Base-by-base conservation (phyloP, 352 stramenopile species). In the Globisporangium camurandrum region DNA sequence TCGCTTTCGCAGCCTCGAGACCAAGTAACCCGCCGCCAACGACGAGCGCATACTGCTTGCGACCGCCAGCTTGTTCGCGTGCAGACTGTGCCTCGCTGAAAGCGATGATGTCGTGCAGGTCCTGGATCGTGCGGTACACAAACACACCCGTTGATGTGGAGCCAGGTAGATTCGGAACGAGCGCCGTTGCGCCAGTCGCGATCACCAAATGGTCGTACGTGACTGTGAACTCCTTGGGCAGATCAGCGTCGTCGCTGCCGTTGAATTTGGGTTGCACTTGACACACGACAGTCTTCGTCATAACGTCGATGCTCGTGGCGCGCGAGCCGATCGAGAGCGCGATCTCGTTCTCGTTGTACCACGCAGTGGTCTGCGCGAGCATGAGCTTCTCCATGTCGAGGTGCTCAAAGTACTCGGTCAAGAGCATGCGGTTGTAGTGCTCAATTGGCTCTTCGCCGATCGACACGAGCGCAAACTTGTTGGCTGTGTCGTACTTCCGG, bases 381-480 rank as follows among this genome's bases (percentile, higher is more conserved):
- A 73, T 84, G 27, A 97, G 68, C 41, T 75, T 75, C 9, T 90
- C 85, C 27, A 90, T 72, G 68, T 93, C 78, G 24, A 84, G 64
- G 31, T 95, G 95, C 63, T 95, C 87, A 69, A 97, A 97, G 72
- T 95, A 97, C 39, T 86, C 86, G 49, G 83, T 95, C 3, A 97
- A 71, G 51, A 88, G 77, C 66, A 97, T 93, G 38, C 90, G 85
- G 66, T 97, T 96, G 70, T 97, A 97, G 49, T 93, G 88, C 44
- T 86, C 69, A 22, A 84, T 66, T 24, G 75, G 84, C 62, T 97
- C 90, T 56, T 97, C 90, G 49, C 90, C 95, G 64, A 97, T 96
- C 2, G 88, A 94, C 39, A 90, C 69, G 46, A 97, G 75, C 48
- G 77, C 69, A 47, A 72, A 91, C 48, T 75, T 67, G 24, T 75